Base-by-base conservation (phyloP, 2,329 filamentous ascomycete species). In the Trichoderma pleuroti region DNA sequence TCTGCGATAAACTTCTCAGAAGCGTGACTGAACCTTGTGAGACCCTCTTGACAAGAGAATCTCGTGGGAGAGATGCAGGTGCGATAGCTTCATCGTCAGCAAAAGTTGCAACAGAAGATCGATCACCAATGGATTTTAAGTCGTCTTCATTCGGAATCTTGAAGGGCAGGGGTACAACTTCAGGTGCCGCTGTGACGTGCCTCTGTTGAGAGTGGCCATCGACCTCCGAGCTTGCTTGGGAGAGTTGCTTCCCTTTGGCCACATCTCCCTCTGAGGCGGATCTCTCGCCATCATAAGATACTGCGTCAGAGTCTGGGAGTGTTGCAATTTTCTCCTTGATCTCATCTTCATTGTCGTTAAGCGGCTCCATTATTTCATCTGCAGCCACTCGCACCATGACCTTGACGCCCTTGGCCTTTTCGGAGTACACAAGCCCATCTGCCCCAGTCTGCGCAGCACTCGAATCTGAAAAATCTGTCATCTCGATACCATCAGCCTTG, bases 41-140 rank as follows among this genome's bases (percentile, higher is more conserved):
- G 2, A 88, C 77, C 21, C 84, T 82, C 63, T 85, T 85, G 5
- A 82, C 84, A 21, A 85, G 73, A 4, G 85, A 84, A 16, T 76
- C 76, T 26, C 80, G 79, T 66, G 77, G 70, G 57, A 73, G 62
- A 68, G 74, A 60, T 73, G 77, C 56, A 67, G 72, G 46, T 11
- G 68, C 66, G 26, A 79, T 76, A n/a, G 85, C 85, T 12, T 85
- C 85, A 32, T 90, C 85, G 70, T 91, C 90, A 18, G 91, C 90
- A 75, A 91, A 86, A 0, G 92, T 92, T 4, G 91, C 92, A 24
- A 92, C 84, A 2, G 92, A 92, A 3, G 91, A 93, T 32, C 85
- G 81, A 24, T 86, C 85, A 18, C 84, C 84, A 7, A 86, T 82
- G 2, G 77, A 76, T 14, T 72, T 49, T 9, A 60, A n/a, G 28